phyloP scores from a whole-genome alignment of 2,329 filamentous ascomycete genomes.

The Alternaria triticina region DNA sequence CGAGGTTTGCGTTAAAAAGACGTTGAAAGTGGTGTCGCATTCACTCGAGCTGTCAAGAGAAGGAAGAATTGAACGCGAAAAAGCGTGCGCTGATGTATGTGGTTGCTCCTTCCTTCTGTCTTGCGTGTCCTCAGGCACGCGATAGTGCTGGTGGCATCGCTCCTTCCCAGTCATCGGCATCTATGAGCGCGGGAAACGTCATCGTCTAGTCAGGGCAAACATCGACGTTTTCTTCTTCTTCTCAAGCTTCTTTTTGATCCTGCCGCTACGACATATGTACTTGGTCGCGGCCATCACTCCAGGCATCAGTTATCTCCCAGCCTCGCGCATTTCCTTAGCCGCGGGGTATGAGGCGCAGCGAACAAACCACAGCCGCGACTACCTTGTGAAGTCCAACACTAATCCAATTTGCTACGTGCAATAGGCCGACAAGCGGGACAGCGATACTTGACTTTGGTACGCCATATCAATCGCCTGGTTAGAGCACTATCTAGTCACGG shows the following conservation, averaged over 20 bases:
- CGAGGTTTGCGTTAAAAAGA: constrained; percentile 12
- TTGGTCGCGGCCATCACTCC: constrained; percentile 10
- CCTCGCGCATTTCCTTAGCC: constrained; percentile 23
- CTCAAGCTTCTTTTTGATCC: not conserved
- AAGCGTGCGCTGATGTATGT: constrained; percentile 44
- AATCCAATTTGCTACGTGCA: constrained; percentile 10
- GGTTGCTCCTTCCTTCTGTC: constrained; percentile 31
- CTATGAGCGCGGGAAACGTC: constrained; percentile 6
- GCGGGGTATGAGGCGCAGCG: constrained; percentile 32
- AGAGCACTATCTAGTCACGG: constrained; percentile 8
- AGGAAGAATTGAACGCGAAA: constrained; percentile 19
- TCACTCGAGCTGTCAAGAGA: constrained; percentile 13
- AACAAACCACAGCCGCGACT: constrained; percentile 9
- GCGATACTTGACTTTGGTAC: constrained; percentile 25
- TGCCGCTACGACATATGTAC: not conserved
- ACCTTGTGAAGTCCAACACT: constrained; percentile 17
- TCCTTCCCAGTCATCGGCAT: constrained; percentile 15
- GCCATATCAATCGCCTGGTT: constrained; percentile 25
- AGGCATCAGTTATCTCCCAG: constrained; percentile 37
- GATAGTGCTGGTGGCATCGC: constrained; percentile 11
- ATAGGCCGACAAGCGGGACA: constrained; percentile 34
- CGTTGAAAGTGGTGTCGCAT: constrained; percentile 29
- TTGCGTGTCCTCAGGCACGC: constrained; percentile 28
- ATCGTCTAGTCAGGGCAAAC: not conserved
- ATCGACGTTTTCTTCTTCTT: not conserved